Base-by-base conservation (phyloP, 2,329 filamentous ascomycete species). In the Bipolaris cookei region DNA sequence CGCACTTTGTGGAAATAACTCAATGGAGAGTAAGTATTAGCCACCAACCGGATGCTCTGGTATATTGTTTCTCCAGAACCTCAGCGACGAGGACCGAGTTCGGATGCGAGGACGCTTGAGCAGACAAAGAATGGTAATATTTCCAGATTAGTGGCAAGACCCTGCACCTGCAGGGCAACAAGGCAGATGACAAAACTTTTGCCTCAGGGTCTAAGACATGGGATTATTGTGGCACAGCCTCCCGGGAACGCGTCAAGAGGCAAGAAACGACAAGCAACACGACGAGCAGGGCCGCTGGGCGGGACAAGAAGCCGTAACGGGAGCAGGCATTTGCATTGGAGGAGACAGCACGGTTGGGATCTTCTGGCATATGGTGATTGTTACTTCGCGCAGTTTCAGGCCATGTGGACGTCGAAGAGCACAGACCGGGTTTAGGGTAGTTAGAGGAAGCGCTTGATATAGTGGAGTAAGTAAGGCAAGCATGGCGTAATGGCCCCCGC, bases 401-500 rank as follows among this genome's bases (percentile, higher is more conserved):
- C 41, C 54, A 56, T 50, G 45, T 45, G 41, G 47, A 45, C 28
- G 28, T 39, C 39, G n/a, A 37, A 10, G 28, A 20, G 55, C 53
- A 59, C 52, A 51, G 58, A 51, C 58, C 35, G 16, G 6, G 38
- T 25, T 34, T 28, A 28, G 25, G 25, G 25, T 28, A 32, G 48
- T 34, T 52, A 20, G 41, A 43, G 20, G 32, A 21, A 56, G 63
- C 46, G 50, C 43, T 56, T 59, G 43, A 47, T 51, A 61, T 44
- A 54, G 59, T 55, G 54, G 61, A 64, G 59, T 59, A 44, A 16
- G 35, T 8, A 8, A 38, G 21, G 21, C 21, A 43, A 23, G 42
- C 66, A 72, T 70, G 69, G 71, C 70, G 72, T 72, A 69, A 72
- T 69, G 67, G 65, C 63, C 59, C 58, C 64, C 58, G 64, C 66